Base-by-base conservation (phyloP, 192 early-diverging fungal genomes). In the Lobosporangium transversale region DNA sequence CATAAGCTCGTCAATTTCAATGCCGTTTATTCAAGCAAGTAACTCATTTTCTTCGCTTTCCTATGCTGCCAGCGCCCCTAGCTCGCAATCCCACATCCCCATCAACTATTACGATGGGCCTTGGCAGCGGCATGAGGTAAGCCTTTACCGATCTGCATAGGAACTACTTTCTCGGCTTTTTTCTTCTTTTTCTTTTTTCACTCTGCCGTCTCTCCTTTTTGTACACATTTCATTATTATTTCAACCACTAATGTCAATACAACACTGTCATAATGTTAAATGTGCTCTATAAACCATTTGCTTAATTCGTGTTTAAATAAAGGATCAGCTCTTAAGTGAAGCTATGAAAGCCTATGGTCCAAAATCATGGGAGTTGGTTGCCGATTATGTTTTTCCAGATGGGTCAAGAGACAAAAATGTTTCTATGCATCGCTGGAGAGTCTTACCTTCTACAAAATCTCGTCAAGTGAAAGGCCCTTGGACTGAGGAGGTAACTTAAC, bases 401-500 rank as follows among this genome's bases (percentile, higher is more conserved):
- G 64, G 71, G 6, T 66, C 70, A 6, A 51, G 64, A 12, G 71
- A 76, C 44, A 55, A 53, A 9, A 76, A 62, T 27, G 71, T 66
- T 23, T 76, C 63, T 37, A 59, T 66, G 52, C 63, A 76, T 52
- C 63, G 71, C 6, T 76, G 71, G 71, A 32, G 71, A 49, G 43
- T 51, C 12, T 44, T 76, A 2, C 67, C 71, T 5, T 48, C 58
- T 12, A 48, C 44, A 15, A 44, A 45, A 14, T 64, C 58, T 10
- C 63, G 64, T n/a, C 71, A 76, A 35, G 71, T 76, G 30, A 76
- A 76, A 50, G 71, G 71, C 7, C 71, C 71, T 21, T 76, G 71
- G 71, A 76, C 71, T 2, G 71, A 76, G 27, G 71, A 76, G 53
- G 71, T 76, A 75, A 26, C 26, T 4, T 10, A 40, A n/a, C n/a